These are phyloP conservation scores for Globisporangium cylindrosporum DNA, from an alignment of 352 stramenopile species.

Conservation along the genomic window DNA sequence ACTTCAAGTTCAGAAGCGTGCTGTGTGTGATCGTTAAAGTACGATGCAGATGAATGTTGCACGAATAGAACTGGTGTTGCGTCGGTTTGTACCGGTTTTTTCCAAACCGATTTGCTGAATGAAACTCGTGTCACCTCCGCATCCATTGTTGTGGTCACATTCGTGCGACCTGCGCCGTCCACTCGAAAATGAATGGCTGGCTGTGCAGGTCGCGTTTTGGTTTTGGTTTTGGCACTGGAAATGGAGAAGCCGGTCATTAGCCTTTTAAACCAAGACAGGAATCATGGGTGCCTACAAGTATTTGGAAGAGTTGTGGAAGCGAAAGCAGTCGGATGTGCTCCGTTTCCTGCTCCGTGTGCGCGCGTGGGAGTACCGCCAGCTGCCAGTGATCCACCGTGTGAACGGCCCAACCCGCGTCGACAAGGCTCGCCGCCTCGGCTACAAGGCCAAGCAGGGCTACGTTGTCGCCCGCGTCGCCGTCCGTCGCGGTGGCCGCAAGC, in stretches of 20 bases:
- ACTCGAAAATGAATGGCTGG: constrained; percentile 19
- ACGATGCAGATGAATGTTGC: background rate
- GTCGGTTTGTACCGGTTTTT: background rate
- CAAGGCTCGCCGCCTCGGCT: constrained; percentile 99
- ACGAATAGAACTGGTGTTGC: background rate
- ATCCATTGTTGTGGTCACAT: background rate
- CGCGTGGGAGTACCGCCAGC: constrained; percentile 98
- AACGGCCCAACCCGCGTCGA: constrained; percentile 96
- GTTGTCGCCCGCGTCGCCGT: constrained; percentile 97
- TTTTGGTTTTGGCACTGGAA: background rate
- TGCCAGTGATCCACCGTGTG: constrained; percentile 95
- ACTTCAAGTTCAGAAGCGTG: constrained; percentile 4
- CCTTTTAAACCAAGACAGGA: constrained; percentile 48
- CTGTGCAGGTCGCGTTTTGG: background rate
- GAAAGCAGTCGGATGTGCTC: constrained; percentile 99
- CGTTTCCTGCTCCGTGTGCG: constrained; percentile 99
- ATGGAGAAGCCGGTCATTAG: constrained; percentile 18
- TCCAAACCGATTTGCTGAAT: background rate
- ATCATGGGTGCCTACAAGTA: constrained; percentile 99
- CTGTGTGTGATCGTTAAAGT: constrained; percentile 1
- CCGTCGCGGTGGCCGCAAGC: constrained; percentile 98
- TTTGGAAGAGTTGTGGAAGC: constrained; percentile 99
- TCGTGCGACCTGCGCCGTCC: background rate
- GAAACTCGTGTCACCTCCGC: background rate
- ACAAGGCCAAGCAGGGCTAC: constrained; percentile 99